phyloP scores from a whole-genome alignment of 2,329 filamentous ascomycete genomes.

The Stagonosporopsis chrysanthemi region DNA sequence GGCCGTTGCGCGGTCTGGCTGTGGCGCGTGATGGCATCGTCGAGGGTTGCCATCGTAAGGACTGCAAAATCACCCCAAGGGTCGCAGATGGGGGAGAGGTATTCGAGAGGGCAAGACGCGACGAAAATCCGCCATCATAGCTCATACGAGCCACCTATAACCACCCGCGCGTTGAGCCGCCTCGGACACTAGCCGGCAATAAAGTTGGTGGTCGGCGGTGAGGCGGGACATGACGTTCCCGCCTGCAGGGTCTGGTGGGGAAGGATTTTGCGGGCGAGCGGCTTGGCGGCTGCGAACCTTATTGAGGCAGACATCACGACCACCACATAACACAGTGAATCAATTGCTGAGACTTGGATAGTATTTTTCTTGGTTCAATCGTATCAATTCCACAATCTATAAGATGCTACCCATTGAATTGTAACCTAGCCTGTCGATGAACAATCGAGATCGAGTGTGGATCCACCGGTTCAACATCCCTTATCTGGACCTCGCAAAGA shows the following conservation, averaged over 20 bases:
- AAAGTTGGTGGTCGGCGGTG: conserved; percentile 1
- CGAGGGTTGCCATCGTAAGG: conserved; percentile 24
- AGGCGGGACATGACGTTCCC: conserved; percentile 6
- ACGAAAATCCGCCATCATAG: conserved; percentile 6
- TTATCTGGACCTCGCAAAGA: conserved; percentile 3
- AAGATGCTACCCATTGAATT: background rate
- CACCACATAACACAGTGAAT: background rate
- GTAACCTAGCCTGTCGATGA: background rate
- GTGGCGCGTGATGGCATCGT: conserved; percentile 31
- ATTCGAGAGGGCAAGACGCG: background rate
- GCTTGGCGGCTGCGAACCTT: background rate
- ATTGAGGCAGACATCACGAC: background rate
- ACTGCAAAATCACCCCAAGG: background rate
- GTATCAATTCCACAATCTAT: background rate
- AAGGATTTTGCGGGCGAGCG: background rate
- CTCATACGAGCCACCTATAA: conserved; percentile 5
- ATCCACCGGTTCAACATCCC: background rate
- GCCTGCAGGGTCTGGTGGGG: conserved; percentile 15
- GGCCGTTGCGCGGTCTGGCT: background rate
- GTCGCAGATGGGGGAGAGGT: background rate
- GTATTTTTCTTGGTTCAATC: background rate
- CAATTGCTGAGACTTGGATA: background rate
- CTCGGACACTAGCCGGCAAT: conserved; percentile 16
- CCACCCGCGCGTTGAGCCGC: background rate
- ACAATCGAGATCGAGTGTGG: conserved; percentile 3